Evolutionary conservation across 768 basidiomycete species (phyloP), one percentile per base, ranked within the genome.

Genomic region (Coprinopsis strossmayeri): DNA sequence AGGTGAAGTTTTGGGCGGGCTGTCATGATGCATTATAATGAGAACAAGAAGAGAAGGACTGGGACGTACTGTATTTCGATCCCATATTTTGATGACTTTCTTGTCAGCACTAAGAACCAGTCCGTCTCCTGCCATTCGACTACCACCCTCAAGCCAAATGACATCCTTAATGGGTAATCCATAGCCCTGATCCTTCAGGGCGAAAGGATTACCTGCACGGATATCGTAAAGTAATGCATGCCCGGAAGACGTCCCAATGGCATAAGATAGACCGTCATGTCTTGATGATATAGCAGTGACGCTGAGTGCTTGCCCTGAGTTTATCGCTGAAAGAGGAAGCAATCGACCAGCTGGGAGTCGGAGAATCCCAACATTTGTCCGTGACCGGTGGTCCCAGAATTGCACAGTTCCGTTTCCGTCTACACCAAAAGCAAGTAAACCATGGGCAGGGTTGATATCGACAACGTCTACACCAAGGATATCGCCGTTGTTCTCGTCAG

Each of bases 61-160:
- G 17, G 38, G 32, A 69, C 87, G 46, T 68, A 91, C 91, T 34
- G 76, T 77, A 64, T 87, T 79, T 46, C 84, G 79, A 61, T 93
- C 88, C 96, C 96, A 99, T 24, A 98, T 85, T 67, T 99, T 99
- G 59, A 97, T 78, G 23, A 99, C 95, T 64, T 98, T 98, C 65
- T 84, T 89, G 66, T 99, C 96, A 0, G 92, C 91, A 63, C 87
- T 94, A 46, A 94, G 71, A 15, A 99, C 78, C 72, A 93, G 79
- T 0, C 90, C 87, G 39, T 89, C 87, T 42, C 91, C 91, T 1
- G 86, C 87, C 82, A 87, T 90, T 56, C 76, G 73, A 46, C 74
- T 79, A 10, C 88, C 89, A 28, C 90, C 90, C 58, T 94, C 89
- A 17, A 97, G 79, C 96, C 96, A 99, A 13, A 74, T 63, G 2